A percentile compares a stretch with the other conserved stretches of the same genome.
These are phyloP conservation scores for Mariannaea elegans DNA, from an alignment of 2,329 filamentous ascomycete genomes.

Conservation along the genomic window DNA sequence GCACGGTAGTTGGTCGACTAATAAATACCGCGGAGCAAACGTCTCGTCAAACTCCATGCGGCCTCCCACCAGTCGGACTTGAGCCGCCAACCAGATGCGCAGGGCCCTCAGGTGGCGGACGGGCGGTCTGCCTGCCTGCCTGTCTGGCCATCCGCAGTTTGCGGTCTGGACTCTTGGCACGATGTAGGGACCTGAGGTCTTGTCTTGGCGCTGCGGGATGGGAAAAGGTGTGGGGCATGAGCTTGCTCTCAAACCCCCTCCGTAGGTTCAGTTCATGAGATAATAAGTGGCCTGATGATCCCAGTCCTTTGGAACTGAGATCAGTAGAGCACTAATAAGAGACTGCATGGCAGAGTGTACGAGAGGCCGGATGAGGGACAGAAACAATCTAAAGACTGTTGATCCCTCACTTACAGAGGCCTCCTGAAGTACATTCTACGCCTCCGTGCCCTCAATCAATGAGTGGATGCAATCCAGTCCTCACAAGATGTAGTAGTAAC, in stretches of 20 bases:
- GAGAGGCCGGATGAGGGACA: too few relatives aligned
- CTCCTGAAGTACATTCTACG: too few relatives aligned
- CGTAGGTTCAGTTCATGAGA: too few relatives aligned
- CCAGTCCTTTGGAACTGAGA: too few relatives aligned
- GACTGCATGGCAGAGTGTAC: too few relatives aligned
- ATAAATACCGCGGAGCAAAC: neutral
- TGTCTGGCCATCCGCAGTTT: neutral
- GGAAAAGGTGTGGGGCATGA: neutral
- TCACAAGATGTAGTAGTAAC: neutral
- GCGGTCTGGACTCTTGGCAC: neutral
- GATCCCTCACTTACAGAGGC: too few relatives aligned
- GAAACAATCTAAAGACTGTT: too few relatives aligned
- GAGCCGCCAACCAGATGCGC: neutral
- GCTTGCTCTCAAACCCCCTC: too few relatives aligned
- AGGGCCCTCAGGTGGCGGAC: neutral
- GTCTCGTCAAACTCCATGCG: neutral
- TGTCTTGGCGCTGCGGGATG: neutral
- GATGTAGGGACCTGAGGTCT: neutral
- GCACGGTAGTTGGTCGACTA: neutral
- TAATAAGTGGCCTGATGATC: too few relatives aligned
- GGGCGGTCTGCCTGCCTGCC: neutral
- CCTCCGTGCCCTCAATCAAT: too few relatives aligned
- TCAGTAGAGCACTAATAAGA: too few relatives aligned
- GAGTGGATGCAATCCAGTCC: neutral
- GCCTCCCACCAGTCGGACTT: neutral